Evolutionary conservation across 768 basidiomycete species (phyloP), one percentile per base, ranked within the genome.

Genomic region (Kwoniella bestiolae): DNA sequence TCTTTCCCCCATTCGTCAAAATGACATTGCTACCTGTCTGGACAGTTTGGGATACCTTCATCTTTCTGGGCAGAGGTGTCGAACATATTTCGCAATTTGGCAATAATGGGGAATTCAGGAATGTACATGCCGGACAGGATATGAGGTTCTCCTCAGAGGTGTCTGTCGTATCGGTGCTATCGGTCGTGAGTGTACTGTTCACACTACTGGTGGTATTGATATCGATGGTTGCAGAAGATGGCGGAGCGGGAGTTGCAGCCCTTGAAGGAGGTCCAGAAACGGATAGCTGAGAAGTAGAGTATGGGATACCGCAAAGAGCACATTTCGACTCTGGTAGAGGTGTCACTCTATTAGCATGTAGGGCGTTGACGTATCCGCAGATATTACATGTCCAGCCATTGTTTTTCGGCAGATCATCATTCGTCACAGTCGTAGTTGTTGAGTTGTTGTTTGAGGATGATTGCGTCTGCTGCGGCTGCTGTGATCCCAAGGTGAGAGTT

Each of bases 51-150:
- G 56, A 18, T 35, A 28, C 29, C 2, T 14, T 49, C 57, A 29
- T 7, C 26, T 72, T 16, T 29, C n/a, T 23, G 5, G 29, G 87
- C 9, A 97, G 83, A 0, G 86, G 83, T 3, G 92, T 89, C 5
- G 84, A 85, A 77, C 95, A 98, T 2, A 98, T 90, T 80, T 97
- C 95, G 82, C 95, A 98, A 7, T 82, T 78, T 0, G 80, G 80
- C 60, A 94, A 83, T 1, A 86, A 88, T 0, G 87, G 87, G 66
- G 91, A 88, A 80, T 99, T 99, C 12, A 94, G 83, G 78, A 94
- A 99, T 1, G 95, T 98, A 78, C 96, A 99, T 1, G 88, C 88
- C 1, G 88, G 86, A 79, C 95, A 99, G 14, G 89, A 81, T 47
- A 90, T 83, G 34, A 85, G 77, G 2, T 80, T 80, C 18, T 78